phyloP scores from a whole-genome alignment of 345 rosid species.

The Salix exigua region DNA sequence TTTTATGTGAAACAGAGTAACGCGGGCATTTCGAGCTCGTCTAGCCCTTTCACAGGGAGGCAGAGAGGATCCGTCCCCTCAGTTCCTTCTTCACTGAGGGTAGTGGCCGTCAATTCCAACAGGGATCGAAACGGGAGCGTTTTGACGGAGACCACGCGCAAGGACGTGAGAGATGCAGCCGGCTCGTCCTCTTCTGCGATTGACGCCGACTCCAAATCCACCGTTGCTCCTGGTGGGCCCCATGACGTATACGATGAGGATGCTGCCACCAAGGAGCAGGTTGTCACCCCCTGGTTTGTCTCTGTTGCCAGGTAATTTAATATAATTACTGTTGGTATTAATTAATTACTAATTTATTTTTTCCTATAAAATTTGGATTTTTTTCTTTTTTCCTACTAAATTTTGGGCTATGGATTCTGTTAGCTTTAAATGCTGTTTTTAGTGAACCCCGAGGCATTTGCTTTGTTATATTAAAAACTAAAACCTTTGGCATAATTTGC shows the following conservation, averaged over 20 bases:
- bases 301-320: conserved; percentile 42
- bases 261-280: conserved; percentile 44
- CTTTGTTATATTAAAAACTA: not conserved
- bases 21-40: conserved; percentile 37
- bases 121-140: conserved; percentile 42
- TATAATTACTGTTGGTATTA: not conserved
- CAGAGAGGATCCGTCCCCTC: conserved; percentile 23
- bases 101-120: conserved; percentile 32
- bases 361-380: not conserved
- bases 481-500: too few species aligned
- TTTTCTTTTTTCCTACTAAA: not conserved
- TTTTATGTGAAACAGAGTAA: conserved; percentile 36
- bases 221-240: conserved; percentile 36
- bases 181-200: conserved; percentile 21
- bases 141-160: conserved; percentile 39
- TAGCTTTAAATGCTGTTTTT: not conserved
- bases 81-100: conserved; percentile 36
- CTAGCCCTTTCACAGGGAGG: conserved; percentile 36
- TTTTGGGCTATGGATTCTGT: too few species aligned
- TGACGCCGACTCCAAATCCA: conserved; percentile 42
- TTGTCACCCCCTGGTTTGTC: conserved; percentile 47
- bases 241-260: conserved; percentile 36
- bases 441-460: not conserved
- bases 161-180: conserved; percentile 32
- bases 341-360: too few species aligned